A percentile compares a stretch with the other conserved stretches of the same genome.
These are phyloP conservation scores for Coprinellus micaceus DNA, from an alignment of 768 basidiomycete species.

Conservation along the genomic window DNA sequence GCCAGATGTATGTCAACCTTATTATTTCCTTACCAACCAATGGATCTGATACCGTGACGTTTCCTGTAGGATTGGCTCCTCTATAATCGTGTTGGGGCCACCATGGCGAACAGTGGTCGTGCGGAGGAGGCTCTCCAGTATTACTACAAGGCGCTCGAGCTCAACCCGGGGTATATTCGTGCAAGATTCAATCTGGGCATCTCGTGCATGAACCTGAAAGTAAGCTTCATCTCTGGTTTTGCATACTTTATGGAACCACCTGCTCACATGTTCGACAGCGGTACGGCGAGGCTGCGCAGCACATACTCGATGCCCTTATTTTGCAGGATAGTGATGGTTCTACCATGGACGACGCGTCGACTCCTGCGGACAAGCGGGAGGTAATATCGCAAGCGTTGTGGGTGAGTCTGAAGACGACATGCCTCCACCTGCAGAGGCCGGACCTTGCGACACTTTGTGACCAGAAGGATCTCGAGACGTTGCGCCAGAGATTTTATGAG, in stretches of 20 bases:
- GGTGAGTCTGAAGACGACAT: slow-evolving; percentile 83
- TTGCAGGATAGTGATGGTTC: slow-evolving; percentile 75
- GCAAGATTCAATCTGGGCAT: slow-evolving; percentile 94
- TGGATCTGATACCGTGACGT: slow-evolving; percentile 1
- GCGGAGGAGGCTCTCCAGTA: slow-evolving; percentile 82
- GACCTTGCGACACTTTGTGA: slow-evolving; percentile 79
- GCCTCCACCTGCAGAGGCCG: slow-evolving; percentile 72
- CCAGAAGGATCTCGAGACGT: slow-evolving; percentile 59
- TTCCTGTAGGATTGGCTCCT: slow-evolving; percentile 76
- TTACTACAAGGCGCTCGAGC: slow-evolving; percentile 79
- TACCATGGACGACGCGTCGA: slow-evolving; percentile 46
- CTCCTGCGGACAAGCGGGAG: slow-evolving; percentile 53
- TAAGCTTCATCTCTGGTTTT: slow-evolving; percentile 31
- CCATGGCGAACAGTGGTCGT: slow-evolving; percentile 84
- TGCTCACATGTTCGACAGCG: slow-evolving; percentile 40
- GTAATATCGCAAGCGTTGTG: slow-evolving; percentile 78
- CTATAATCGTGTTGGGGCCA: slow-evolving; percentile 92
- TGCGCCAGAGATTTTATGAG: slow-evolving; percentile 21
- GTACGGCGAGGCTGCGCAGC: slow-evolving; percentile 82
- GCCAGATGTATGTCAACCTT: slow-evolving; percentile 61
- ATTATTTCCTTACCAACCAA: background rate
- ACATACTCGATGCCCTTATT: slow-evolving; percentile 84
- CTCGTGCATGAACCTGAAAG: slow-evolving; percentile 82
- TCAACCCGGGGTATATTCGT: slow-evolving; percentile 88
- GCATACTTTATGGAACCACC: slow-evolving; percentile 8